A percentile compares a stretch with the other conserved stretches of the same genome.
phyloP scores from a whole-genome alignment of 2,329 filamentous ascomycete genomes.

The Zasmidium angulare region DNA sequence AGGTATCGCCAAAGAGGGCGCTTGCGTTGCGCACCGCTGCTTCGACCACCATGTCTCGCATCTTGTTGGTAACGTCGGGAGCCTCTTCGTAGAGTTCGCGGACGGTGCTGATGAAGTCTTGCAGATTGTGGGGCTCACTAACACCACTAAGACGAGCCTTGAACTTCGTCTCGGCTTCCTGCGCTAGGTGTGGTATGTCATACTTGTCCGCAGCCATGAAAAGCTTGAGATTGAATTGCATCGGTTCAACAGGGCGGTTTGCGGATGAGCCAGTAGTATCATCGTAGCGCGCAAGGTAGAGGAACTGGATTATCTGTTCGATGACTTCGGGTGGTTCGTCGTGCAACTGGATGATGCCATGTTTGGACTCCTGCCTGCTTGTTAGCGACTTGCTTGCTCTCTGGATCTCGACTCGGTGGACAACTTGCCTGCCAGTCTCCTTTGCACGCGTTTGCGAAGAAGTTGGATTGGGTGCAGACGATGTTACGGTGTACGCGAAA shows the following conservation, averaged over 20 bases:
- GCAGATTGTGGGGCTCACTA: background rate
- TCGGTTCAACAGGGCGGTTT: background rate
- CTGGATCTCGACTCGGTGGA: background rate
- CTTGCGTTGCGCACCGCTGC: background rate
- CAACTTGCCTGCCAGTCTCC: slow-evolving; percentile 13
- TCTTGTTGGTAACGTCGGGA: background rate
- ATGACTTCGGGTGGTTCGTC: background rate
- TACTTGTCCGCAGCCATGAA: background rate
- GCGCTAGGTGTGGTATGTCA: background rate
- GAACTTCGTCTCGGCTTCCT: background rate
- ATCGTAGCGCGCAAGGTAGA: background rate
- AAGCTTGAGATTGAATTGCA: background rate
- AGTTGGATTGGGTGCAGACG: slow-evolving; percentile 25
- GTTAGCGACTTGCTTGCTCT: background rate
- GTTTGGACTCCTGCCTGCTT: background rate
- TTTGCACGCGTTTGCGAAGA: slow-evolving; percentile 18
- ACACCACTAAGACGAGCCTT: too few species aligned
- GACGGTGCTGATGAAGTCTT: background rate
- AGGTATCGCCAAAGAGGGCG: background rate
- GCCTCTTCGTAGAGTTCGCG: background rate
- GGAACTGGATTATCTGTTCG: background rate
- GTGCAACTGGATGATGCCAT: background rate
- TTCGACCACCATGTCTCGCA: background rate
- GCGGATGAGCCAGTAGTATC: too few species aligned
- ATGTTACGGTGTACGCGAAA: slow-evolving; percentile 22